Percentiles rank a stretch among this genome's conserved stretches.
phyloP scores from a whole-genome alignment of 345 rosid species.

The Noccaea caerulescens region DNA sequence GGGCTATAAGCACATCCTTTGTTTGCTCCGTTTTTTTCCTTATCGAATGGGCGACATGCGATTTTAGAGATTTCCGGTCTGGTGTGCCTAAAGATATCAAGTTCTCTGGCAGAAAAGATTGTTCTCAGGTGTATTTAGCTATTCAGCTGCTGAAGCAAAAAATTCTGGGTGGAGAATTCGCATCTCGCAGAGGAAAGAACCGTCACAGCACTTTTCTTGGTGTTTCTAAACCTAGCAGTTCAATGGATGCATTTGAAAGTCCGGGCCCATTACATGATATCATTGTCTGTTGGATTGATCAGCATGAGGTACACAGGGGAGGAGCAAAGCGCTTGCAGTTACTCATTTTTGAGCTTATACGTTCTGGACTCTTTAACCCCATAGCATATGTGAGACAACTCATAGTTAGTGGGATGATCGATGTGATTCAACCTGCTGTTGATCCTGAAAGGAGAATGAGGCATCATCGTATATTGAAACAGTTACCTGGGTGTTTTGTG shows the following conservation, averaged over 20 bases:
- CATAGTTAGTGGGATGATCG: conserved; percentile 84
- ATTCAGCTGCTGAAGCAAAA: conserved; percentile 79
- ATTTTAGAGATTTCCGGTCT: conserved; percentile 80
- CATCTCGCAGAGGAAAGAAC: conserved; percentile 44
- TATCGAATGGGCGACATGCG: conserved; percentile 98
- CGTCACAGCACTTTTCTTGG: conserved; percentile 46
- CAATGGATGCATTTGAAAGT: conserved; percentile 69
- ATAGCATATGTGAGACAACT: conserved; percentile 93
- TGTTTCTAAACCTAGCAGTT: conserved; percentile 43
- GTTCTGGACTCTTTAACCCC: conserved; percentile 84
- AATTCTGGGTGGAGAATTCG: conserved; percentile 57
- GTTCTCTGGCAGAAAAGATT: conserved; percentile 82
- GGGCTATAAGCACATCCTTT: conserved; percentile 66
- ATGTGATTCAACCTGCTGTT: conserved; percentile 51
- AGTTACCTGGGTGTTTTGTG: conserved; percentile 73
- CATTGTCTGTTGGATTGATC: conserved; percentile 98
- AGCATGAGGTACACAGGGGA: conserved; percentile 78
- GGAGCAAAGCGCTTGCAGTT: conserved; percentile 78
- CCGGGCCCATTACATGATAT: conserved; percentile 95
- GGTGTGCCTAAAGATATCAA: conserved; percentile 62
- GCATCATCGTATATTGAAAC: conserved; percentile 80
- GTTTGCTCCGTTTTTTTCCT: conserved; percentile 83
- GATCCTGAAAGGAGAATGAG: conserved; percentile 68
- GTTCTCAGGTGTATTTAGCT: conserved; percentile 79
- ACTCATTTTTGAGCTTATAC: conserved; percentile 75